Conservation (phyloP, 352 stramenopile species). For the Pythium coloratum region DNA sequence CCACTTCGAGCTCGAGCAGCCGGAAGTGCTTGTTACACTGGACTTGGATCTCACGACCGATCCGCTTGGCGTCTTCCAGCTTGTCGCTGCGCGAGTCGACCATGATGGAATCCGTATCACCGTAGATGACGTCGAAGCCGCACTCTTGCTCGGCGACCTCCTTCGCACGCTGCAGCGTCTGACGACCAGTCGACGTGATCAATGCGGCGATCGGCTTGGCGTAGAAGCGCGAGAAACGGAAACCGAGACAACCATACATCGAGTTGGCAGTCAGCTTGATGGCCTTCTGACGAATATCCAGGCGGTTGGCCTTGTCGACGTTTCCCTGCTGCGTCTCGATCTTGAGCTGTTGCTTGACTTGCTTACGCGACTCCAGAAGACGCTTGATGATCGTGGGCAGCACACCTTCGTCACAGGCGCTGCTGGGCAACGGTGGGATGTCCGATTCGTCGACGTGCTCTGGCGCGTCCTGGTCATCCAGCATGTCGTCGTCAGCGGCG, state of each 20-base stretch:
- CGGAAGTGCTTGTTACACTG: constrained; percentile 99
- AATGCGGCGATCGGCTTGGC: constrained; percentile 98
- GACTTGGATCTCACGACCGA: constrained; percentile 95
- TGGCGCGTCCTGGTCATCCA: constrained; percentile 64
- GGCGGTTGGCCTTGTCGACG: constrained; percentile 76
- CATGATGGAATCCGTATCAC: constrained; percentile 99
- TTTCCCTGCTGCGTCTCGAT: constrained; percentile 90
- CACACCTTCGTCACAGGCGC: constrained; percentile 84
- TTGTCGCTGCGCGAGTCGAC: constrained; percentile 94
- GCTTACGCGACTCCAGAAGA: constrained; percentile 96
- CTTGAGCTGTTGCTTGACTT: constrained; percentile 98
- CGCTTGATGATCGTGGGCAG: constrained; percentile 97
- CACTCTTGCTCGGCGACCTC: constrained; percentile 97
- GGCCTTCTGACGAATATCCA: constrained; percentile 99
- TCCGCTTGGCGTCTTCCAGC: constrained; percentile 91
- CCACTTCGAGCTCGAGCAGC: constrained; percentile 98
- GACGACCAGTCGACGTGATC: constrained; percentile 98
- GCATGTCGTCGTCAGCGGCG: constrained; percentile 77
- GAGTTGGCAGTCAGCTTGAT: constrained; percentile 99
- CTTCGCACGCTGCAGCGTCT: constrained; percentile 98
- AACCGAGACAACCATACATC: constrained; percentile 99
- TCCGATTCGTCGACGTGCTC: constrained; percentile 78
- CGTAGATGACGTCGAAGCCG: constrained; percentile 99
- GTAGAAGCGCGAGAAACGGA: constrained; percentile 98
- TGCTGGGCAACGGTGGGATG: constrained; percentile 82